Evolutionary conservation across 1,139 yeast species (phyloP).

Genomic region (Blastobotrys persicus): DNA sequence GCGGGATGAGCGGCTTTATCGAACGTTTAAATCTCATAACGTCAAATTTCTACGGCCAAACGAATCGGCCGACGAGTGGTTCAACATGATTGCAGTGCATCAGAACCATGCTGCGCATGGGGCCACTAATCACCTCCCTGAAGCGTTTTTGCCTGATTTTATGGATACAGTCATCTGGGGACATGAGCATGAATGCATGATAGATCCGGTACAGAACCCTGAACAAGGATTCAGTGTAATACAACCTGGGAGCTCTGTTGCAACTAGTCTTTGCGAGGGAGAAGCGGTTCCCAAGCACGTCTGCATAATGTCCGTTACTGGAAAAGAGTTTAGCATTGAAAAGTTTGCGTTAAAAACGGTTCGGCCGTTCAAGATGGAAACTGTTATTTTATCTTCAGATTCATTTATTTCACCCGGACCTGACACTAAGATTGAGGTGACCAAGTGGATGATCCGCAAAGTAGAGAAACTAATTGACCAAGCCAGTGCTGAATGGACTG

Average conservation of each 20-base stretch:
- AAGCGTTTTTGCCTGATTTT: slow-evolving; percentile 74
- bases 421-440: slow-evolving; percentile 61
- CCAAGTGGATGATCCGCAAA: slow-evolving; percentile 55
- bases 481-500: slow-evolving; percentile 55
- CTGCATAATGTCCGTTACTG: slow-evolving; percentile 63
- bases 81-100: slow-evolving; percentile 84
- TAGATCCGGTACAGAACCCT: slow-evolving; percentile 64
- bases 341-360: slow-evolving; percentile 68
- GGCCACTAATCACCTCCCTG: slow-evolving; percentile 80
- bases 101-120: slow-evolving; percentile 83
- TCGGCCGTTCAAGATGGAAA: slow-evolving; percentile 78
- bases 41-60: slow-evolving; percentile 78
- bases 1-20: slow-evolving; percentile 81
- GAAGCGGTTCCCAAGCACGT: slow-evolving; percentile 76
- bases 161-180: slow-evolving; percentile 91
- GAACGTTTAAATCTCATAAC: slow-evolving; percentile 76
- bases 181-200: slow-evolving; percentile 94
- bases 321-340: slow-evolving; percentile 58
- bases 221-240: slow-evolving; percentile 72
- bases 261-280: slow-evolving; percentile 84
- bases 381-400: slow-evolving; percentile 53
- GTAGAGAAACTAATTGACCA: slow-evolving; percentile 65
- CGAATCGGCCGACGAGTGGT: slow-evolving; percentile 58
- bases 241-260: slow-evolving; percentile 94
- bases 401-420: slow-evolving; percentile 60